Percentiles rank a stretch among this genome's conserved stretches.
phyloP scores from a whole-genome alignment of 768 basidiomycete genomes.

The Agrocybe pediades region DNA sequence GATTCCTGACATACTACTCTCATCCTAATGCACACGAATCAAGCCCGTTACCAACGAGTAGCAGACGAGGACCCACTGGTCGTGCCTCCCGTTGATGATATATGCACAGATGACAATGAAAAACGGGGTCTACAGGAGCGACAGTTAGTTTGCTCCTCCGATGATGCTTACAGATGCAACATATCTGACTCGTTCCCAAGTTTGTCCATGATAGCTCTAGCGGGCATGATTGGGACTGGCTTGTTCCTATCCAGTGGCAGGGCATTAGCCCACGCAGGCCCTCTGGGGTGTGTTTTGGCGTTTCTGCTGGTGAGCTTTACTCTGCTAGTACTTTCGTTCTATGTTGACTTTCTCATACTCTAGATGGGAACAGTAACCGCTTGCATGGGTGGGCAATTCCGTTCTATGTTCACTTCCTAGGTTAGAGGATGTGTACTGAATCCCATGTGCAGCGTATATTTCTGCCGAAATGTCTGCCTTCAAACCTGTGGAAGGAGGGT shows the following conservation, averaged over 20 bases:
- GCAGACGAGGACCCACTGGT: not conserved
- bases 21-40: not conserved
- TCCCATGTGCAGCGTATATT: conserved; percentile 27
- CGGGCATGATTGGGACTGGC: conserved; percentile 52
- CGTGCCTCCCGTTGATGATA: not conserved
- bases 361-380: conserved; percentile 36
- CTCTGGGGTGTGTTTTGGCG: conserved; percentile 52
- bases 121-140: not conserved
- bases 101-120: not conserved
- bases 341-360: not conserved
- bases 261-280: conserved; percentile 51
- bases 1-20: not conserved
- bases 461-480: conserved; percentile 58
- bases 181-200: not conserved
- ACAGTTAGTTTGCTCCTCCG: not conserved
- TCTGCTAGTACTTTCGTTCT: not conserved
- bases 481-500: conserved; percentile 60
- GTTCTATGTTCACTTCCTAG: not conserved
- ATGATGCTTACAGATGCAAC: not conserved
- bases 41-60: conserved; percentile 13
- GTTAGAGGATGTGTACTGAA: not conserved
- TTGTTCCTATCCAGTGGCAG: conserved; percentile 57
- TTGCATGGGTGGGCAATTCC: conserved; percentile 24
- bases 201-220: conserved; percentile 32
- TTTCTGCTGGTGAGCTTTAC: conserved; percentile 35